These are phyloP conservation scores for Aurifilum marmelostoma DNA, from an alignment of 2,329 filamentous ascomycete genomes.

Conservation along the genomic window DNA sequence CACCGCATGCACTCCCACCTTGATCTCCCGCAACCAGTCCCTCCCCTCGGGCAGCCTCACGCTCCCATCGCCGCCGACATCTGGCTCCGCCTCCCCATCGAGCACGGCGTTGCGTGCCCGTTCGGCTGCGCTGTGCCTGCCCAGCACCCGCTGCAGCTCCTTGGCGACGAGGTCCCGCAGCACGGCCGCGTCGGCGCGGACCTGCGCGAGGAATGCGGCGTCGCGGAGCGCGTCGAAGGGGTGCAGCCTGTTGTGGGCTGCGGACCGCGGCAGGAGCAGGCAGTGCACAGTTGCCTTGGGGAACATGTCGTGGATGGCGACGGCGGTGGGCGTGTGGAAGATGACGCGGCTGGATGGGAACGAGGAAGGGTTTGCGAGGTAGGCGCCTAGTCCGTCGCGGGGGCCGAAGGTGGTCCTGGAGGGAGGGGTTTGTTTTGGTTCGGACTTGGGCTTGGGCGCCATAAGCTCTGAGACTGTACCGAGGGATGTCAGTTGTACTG, in stretches of 20 bases:
- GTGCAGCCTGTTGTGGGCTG: conserved; percentile 62
- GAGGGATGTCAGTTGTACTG: conserved; percentile 26
- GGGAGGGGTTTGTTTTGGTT: conserved; percentile 29
- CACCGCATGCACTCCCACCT: conserved; percentile 79
- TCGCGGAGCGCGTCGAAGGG: conserved; percentile 80
- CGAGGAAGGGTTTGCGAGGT: conserved; percentile 65
- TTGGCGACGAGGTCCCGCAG: conserved; percentile 69
- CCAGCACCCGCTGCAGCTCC: conserved; percentile 74
- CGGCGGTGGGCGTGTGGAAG: conserved; percentile 69
- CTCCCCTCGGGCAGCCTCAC: conserved; percentile 68
- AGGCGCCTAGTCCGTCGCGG: conserved; percentile 66
- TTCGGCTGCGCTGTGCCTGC: conserved; percentile 65
- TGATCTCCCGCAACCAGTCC: conserved; percentile 77
- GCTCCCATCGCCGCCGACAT: conserved; percentile 61
- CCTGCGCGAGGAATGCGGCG: conserved; percentile 65
- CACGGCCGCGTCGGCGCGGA: conserved; percentile 62
- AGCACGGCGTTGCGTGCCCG: conserved; percentile 68
- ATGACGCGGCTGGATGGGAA: conserved; percentile 64
- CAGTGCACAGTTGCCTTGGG: conserved; percentile 86
- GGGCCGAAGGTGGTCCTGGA: conserved; percentile 42
- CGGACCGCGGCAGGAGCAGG: conserved; percentile 80
- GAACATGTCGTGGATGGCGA: conserved; percentile 80
- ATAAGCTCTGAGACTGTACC: conserved; percentile 57
- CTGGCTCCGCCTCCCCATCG: conserved; percentile 60
- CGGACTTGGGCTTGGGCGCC: conserved; percentile 49